Evolutionary conservation across 1,139 yeast species (phyloP), one percentile per base, ranked within the genome.

Genomic region (Taphrina pruni): DNA sequence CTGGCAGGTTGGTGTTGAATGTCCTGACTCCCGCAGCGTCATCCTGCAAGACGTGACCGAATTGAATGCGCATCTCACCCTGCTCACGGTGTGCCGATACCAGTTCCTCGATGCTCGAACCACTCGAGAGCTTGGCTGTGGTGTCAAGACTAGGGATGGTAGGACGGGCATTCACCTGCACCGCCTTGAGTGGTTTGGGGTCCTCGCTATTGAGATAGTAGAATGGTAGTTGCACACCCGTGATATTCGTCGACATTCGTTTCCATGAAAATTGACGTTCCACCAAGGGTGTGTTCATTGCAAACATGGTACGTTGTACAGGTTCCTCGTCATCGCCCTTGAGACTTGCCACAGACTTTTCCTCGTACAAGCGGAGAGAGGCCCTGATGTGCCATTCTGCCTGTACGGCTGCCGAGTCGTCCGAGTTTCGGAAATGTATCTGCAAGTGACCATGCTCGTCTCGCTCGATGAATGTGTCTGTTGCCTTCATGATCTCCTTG

Each of bases 121-220:
- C 62, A 41, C 38, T 17, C 2, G 50, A 32, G 4, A 56, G 38
- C 20, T 56, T 41, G 7, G 7, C 35, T 9, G 32, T 8, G 8
- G 50, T 17, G 8, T 38, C 50, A 35, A 56, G 38, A 6, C 8
- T 11, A 6, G 32, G 35, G 4, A 41, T 41, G 8, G 21, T 5
- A 14, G 52, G 62, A 8, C 62, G 38, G 14, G 62, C 62, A 14
- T 58, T 43, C 7, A 58, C 54, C 32, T 58, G 62, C 5, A 17
- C 45, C 12, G 54, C 54, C 11, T 58, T 36, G n/a, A 58, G 41
- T 6, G 62, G 62, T 32, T 45, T 58, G 21, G 62, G 62, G n/a
- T 32, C 46, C 26, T 14, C 14, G 39, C 41, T 26, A 2, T 11
- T 45, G 12, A 58, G 39, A 14, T 32, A 43, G 54, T 58, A 58